These are phyloP conservation scores for Pyrrhoderma noxium DNA, from an alignment of 1,284 basidiomycete genomes.

Conservation along the genomic window DNA sequence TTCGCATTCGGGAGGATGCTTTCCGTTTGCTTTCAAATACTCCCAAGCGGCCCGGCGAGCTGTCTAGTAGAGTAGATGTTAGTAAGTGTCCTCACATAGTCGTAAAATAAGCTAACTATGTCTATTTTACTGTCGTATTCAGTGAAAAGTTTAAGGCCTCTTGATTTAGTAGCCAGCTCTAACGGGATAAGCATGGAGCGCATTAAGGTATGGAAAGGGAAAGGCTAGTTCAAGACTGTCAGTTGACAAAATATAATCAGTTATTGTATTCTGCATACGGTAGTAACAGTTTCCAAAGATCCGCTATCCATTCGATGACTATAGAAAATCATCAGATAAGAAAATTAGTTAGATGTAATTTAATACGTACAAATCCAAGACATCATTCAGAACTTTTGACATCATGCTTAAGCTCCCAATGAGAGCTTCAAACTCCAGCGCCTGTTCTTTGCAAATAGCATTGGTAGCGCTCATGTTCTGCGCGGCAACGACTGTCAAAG, in stretches of 20 bases:
- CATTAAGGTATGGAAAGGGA: conserved; percentile 79
- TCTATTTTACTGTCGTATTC: conserved; percentile 74
- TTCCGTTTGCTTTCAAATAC: conserved; percentile 9
- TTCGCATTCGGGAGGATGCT: conserved; percentile 20
- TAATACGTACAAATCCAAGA: conserved; percentile 1
- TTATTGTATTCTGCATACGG: conserved; percentile 28
- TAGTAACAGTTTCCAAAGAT: conserved; percentile 63
- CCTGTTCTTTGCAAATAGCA: conserved; percentile 25
- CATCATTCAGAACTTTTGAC: conserved; percentile 25
- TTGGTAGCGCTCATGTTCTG: conserved; percentile 39
- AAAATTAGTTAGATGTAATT: not conserved
- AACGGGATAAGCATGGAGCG: conserved; percentile 74
- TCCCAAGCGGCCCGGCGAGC: conserved; percentile 51
- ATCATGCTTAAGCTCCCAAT: conserved; percentile 44
- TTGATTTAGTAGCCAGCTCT: conserved; percentile 65
- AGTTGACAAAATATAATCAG: conserved; percentile 9
- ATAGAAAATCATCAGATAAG: conserved; percentile 7
- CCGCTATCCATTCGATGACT: conserved; percentile 71
- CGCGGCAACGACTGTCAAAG: conserved; percentile 32
- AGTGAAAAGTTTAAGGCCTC: conserved; percentile 60
- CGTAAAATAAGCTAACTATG: conserved; percentile 33
- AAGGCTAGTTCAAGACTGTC: conserved; percentile 43
- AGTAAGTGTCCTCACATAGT: not conserved
- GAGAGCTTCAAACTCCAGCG: conserved; percentile 35
- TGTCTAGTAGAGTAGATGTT: conserved; percentile 29